These are phyloP conservation scores for Lathyrus aphaca DNA, from an alignment of 306 rosid genomes.

Conservation along the genomic window DNA sequence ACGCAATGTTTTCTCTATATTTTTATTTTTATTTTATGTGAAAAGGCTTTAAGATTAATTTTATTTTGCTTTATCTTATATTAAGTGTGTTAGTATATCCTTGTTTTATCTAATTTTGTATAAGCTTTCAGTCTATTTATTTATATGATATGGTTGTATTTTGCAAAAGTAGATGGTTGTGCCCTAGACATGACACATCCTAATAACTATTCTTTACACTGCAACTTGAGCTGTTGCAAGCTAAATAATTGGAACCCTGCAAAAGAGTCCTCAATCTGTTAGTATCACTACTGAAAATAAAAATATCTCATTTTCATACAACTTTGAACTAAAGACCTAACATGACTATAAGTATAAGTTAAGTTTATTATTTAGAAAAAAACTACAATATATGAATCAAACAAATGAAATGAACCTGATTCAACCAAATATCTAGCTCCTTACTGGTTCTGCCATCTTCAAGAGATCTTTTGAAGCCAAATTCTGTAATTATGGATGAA, in stretches of 20 bases:
- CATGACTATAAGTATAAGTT: too few species aligned
- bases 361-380: too few species aligned
- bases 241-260: slow-evolving; percentile 97
- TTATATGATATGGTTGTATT: slow-evolving; percentile 35
- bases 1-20: slow-evolving; percentile 25
- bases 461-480: too few species aligned
- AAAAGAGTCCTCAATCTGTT: slow-evolving; percentile 19
- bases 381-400: too few species aligned
- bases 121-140: slow-evolving; percentile 22
- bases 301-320: slow-evolving; percentile 12
- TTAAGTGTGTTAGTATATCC: slow-evolving; percentile 36
- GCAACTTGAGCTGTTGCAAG: slow-evolving; percentile 96
- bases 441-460: too few species aligned
- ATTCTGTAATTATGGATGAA: too few species aligned
- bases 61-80: slow-evolving; percentile 27
- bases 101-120: slow-evolving; percentile 19
- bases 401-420: too few species aligned
- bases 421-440: too few species aligned
- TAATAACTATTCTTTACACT: slow-evolving; percentile 32
- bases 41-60: slow-evolving; percentile 17
- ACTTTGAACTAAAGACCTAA: slow-evolving; percentile 22
- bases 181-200: slow-evolving; percentile 5
- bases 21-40: neutral
- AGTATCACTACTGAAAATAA: slow-evolving; percentile 16
- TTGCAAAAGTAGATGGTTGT: slow-evolving; percentile 35